Conservation (phyloP, 257 asterid genomes). For the Salvia rosmarinus region DNA sequence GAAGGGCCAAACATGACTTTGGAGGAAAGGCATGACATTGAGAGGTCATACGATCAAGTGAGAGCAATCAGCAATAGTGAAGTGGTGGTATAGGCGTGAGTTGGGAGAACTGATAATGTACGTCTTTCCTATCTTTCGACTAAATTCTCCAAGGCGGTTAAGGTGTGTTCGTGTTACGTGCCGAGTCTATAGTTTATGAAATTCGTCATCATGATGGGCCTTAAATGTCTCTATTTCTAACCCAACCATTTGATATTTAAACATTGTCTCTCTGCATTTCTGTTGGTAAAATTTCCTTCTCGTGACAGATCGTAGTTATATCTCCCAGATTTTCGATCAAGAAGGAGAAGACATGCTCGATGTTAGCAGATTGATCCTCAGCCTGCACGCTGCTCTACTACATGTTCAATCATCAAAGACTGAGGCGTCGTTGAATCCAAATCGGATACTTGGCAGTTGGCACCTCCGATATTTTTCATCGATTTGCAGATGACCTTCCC, state of each 20-base stretch:
- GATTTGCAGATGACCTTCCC: not conserved
- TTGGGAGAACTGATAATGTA: constrained; percentile 26
- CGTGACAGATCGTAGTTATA: not conserved
- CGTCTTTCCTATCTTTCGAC: not conserved
- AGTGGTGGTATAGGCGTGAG: constrained; percentile 28
- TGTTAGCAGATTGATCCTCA: not conserved
- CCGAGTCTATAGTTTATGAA: constrained; percentile 3
- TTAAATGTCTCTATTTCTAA: not conserved
- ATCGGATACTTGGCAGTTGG: not conserved
- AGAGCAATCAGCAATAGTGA: constrained; percentile 37
- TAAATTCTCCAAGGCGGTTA: not conserved
- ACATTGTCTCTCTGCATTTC: not conserved
- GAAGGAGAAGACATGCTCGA: not conserved
- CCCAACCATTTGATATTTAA: not conserved
- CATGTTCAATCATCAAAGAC: not conserved
- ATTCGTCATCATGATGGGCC: not conserved
- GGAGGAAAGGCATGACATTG: constrained; percentile 63
- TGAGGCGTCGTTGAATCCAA: not conserved
- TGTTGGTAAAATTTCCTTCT: not conserved
- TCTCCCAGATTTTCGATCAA: not conserved
- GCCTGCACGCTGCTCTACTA: not conserved
- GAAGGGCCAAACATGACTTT: constrained; percentile 49
- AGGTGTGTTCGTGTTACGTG: not conserved
- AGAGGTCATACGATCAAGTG: constrained; percentile 50
- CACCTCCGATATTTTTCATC: not conserved